phyloP scores from a whole-genome alignment of 495 filamentous ascomycete species.

The Trichocladium antarcticum region DNA sequence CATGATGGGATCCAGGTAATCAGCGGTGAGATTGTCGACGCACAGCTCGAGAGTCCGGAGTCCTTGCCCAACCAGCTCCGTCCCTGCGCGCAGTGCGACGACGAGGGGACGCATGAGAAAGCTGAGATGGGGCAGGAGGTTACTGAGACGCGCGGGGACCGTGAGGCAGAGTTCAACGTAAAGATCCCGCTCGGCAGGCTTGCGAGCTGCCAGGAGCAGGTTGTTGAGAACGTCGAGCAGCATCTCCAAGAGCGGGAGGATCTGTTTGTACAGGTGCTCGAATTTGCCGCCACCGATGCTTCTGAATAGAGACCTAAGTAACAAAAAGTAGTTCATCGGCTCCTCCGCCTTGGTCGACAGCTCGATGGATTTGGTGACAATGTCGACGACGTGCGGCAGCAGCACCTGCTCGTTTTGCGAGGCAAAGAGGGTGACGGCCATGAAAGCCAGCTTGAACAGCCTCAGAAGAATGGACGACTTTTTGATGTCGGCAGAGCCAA shows the following conservation, averaged over 20 bases:
- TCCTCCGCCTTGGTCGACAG: conserved; percentile 90
- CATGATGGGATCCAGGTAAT: conserved; percentile 98
- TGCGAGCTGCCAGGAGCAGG: conserved; percentile 74
- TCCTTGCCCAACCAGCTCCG: conserved; percentile 88
- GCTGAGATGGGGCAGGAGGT: conserved; percentile 91
- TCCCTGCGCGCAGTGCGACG: conserved; percentile 80
- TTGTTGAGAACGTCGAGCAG: conserved; percentile 94
- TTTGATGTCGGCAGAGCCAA: conserved; percentile 80
- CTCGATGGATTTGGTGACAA: conserved; percentile 92
- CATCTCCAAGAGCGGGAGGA: conserved; percentile 92
- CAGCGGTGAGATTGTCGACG: conserved; percentile 94
- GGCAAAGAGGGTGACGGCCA: conserved; percentile 96
- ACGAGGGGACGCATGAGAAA: conserved; percentile 96
- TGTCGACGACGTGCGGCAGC: conserved; percentile 88
- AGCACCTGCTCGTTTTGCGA: conserved; percentile 90
- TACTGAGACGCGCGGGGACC: conserved; percentile 87
- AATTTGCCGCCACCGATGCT: conserved; percentile 97
- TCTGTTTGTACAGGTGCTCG: conserved; percentile 95
- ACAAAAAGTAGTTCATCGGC: conserved; percentile 96
- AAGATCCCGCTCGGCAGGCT: conserved; percentile 81
- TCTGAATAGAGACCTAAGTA: conserved; percentile 82
- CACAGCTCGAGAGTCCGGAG: conserved; percentile 90
- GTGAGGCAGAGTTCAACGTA: conserved; percentile 96
- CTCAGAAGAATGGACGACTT: conserved; percentile 85
- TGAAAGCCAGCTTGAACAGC: conserved; percentile 97